phyloP scores from a whole-genome alignment of 192 early-diverging fungal species.

The Backusella australiensis region DNA sequence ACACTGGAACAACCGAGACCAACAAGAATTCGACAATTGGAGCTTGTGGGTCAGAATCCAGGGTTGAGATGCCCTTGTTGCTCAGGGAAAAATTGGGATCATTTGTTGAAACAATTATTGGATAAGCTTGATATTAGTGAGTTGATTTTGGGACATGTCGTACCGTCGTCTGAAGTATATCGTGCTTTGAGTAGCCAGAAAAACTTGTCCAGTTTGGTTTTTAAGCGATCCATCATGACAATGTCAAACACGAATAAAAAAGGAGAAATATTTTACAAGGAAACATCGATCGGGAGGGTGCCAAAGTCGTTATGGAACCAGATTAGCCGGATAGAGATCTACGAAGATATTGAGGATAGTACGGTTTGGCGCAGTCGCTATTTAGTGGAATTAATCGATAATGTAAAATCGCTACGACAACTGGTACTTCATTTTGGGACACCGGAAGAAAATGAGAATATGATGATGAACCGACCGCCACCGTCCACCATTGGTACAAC shows the following conservation, averaged over 20 bases:
- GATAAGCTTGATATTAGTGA: not conserved
- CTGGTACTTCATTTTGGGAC: not conserved
- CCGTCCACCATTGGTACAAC: not conserved
- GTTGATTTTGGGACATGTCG: not conserved
- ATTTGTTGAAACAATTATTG: not conserved
- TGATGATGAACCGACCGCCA: not conserved
- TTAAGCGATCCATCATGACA: constrained; percentile 2
- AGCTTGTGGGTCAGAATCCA: not conserved
- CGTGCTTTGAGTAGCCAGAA: not conserved
- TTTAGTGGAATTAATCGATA: not conserved
- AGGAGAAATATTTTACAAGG: not conserved
- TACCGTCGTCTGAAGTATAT: not conserved
- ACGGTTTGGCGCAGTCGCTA: not conserved
- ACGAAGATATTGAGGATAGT: not conserved
- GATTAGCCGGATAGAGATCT: not conserved
- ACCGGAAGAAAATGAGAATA: not conserved
- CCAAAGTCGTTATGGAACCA: not conserved
- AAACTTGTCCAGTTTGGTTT: not conserved
- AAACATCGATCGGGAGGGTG: not conserved
- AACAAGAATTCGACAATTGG: not conserved
- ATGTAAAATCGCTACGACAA: not conserved
- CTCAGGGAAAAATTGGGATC: not conserved
- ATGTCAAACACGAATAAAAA: not conserved
- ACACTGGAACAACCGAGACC: not conserved
- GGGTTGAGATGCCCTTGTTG: not conserved